Base-by-base conservation (phyloP, 1,284 basidiomycete genomes). In the Tetrapyrgos nigripes region DNA sequence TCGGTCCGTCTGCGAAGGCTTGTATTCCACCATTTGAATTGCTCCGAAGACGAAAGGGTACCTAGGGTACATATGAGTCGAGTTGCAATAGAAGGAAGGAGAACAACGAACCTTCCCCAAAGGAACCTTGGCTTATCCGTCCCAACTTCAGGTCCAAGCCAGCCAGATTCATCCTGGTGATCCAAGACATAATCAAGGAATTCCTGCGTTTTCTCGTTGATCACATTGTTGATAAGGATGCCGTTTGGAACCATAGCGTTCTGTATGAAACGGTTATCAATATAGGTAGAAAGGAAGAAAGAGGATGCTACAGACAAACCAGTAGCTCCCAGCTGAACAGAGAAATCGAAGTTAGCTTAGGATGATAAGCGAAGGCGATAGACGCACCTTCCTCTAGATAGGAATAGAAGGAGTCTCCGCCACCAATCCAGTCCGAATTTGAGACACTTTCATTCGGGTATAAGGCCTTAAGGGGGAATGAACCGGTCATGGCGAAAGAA, bases 121-220 rank as follows among this genome's bases (percentile, higher is more conserved):
- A 86, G 73, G 62, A 79, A 82, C 9, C 81, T 75, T 21, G 82
- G 81, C 62, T 85, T 84, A 35, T 74, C 79, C 13, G 81, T 81
- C 57, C 78, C 77, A 8, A 83, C 82, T 66, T 85, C 84, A 2
- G 84, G 83, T 1, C 84, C 84, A 26, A 85, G 75, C 84, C 84
- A 86, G 2, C 84, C 84, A 13, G 76, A 78, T 19, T 76, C 75
- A 61, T 84, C 83, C 65, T 85, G 84, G 59, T 83, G 77, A 44
- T 77, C 76, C 44, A 87, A 63, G 13, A 86, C 83, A 61, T 84
- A 85, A 58, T 82, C 75, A n/a, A 85, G 71, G 68, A 86, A 86
- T 43, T 76, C 72, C 31, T 77, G 76, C 0, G 82, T 82, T 65
- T 82, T 82, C 23, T 74, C 63, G 55, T 83, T 78, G 64, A 85